These are phyloP conservation scores for Eustoma russellianum DNA, from an alignment of 257 asterid genomes.

Conservation along the genomic window DNA sequence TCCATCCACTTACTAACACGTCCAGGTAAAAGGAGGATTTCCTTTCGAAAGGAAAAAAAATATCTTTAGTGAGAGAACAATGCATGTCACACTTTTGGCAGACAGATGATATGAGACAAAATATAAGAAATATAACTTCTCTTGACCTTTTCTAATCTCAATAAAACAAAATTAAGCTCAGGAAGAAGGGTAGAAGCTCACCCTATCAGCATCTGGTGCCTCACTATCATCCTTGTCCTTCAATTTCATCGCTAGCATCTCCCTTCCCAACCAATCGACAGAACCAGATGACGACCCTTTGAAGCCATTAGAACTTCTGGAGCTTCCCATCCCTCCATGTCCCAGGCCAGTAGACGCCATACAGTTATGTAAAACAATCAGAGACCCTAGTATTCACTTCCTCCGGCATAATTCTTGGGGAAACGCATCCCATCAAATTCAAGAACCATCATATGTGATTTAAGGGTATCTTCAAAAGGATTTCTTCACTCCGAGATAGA, in stretches of 20 bases:
- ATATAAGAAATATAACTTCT: too few species aligned
- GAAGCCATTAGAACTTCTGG: constrained; percentile 37
- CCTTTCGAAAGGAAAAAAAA: too few species aligned
- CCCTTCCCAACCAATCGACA: constrained; percentile 94
- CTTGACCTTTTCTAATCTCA: too few species aligned
- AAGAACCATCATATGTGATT: constrained; percentile 34
- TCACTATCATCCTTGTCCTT: constrained; percentile 75
- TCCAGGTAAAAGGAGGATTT: neutral
- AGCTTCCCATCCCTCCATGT: constrained; percentile 40
- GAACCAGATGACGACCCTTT: constrained; percentile 88
- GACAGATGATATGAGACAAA: too few species aligned
- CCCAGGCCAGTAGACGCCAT: constrained; percentile 41
- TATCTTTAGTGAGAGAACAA: neutral
- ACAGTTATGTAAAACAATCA: constrained; percentile 8
- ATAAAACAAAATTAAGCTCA: too few species aligned
- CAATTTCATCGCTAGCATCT: constrained; percentile 87
- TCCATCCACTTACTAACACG: neutral
- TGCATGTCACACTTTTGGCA: too few species aligned
- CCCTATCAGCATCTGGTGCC: constrained; percentile 69
- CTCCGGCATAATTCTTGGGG: constrained; percentile 15
- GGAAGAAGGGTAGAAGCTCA: constrained; percentile 23
- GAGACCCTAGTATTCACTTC: constrained; percentile 13
- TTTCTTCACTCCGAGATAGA: neutral
- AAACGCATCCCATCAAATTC: constrained; percentile 29
- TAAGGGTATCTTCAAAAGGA: constrained; percentile 12